Evolutionary conservation across 23 red algal genomes (phyloP).

Genomic region (Pyropia haitanensis): DNA sequence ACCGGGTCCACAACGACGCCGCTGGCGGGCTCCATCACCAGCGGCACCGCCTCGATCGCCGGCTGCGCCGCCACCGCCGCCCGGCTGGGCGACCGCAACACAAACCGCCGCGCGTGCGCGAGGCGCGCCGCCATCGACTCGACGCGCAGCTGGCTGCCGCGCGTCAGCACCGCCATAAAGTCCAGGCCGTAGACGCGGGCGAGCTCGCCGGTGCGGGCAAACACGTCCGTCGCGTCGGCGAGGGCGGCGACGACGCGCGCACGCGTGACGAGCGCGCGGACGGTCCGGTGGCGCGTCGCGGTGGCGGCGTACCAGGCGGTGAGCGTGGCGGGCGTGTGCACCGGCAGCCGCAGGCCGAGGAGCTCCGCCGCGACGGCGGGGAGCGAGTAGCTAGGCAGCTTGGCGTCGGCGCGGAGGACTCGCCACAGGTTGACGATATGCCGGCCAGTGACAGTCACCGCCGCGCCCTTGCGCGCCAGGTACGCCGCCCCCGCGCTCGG

Average conservation of each 20-base stretch:
- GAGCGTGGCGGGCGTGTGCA: conserved; percentile 32
- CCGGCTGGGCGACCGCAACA: conserved; percentile 53
- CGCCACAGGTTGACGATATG: conserved; percentile 91
- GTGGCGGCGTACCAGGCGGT: conserved; percentile 24
- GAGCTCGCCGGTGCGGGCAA: conserved; percentile 76
- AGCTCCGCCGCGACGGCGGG: conserved; percentile 53
- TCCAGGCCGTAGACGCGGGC: conserved; percentile 96
- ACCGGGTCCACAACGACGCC: conserved; percentile 83
- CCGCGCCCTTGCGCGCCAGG: conserved; percentile 45
- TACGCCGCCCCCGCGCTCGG: conserved; percentile 31
- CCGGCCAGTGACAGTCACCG: conserved; percentile 74
- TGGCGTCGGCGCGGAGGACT: conserved; percentile 68
- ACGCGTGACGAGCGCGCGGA: conserved; percentile 17
- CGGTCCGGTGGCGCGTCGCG: conserved; percentile 14
- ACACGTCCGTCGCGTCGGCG: conserved; percentile 53
- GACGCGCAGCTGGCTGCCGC: conserved; percentile 89
- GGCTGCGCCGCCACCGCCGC: conserved; percentile 68
- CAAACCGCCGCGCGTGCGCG: conserved; percentile 37
- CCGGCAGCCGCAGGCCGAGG: conserved; percentile 54
- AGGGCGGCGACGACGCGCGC: conserved; percentile 30
- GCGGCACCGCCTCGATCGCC: conserved; percentile 79
- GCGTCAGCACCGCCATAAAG: conserved; percentile 75
- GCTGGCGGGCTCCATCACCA: conserved; percentile 87
- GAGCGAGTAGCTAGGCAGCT: conserved; percentile 64
- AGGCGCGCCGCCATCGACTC: conserved; percentile 85